Base-by-base conservation (phyloP, 2,329 filamentous ascomycete genomes). In the Claviceps sp. region DNA sequence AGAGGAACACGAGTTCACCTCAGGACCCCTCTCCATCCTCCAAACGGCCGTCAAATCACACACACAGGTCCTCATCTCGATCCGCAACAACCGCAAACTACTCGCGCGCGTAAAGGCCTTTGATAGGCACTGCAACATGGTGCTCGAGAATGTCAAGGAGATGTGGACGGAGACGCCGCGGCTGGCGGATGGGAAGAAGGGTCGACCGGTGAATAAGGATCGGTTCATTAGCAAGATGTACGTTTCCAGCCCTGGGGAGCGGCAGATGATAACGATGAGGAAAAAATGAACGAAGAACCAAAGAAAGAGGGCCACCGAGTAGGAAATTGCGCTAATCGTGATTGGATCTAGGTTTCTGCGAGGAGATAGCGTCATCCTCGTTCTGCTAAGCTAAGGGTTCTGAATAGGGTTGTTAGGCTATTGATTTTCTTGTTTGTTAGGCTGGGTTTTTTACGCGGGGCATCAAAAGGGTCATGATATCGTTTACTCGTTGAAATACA, bases 91-190 rank as follows among this genome's bases (percentile, higher is more conserved):
- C 76, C 87, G 91, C 71, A 98, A 98, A 77, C 79, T 98, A 47
- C 84, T 98, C 52, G 93, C 91, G 49, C 86, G 93, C 58, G 91
- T 98, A 65, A 98, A 98, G 77, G 93, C 93, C 6, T 98, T 98
- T 68, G 93, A 98, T 72, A 80, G 93, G 55, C 93, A 98, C 72
- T 97, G 90, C 80, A 98, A 98, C 73, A 97, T 98, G 93, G 87
- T 95, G 3, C 76, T 96, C 47, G 89, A 95, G 75, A 95, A 95
- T 61, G 89, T 94, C 45, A 72, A 72, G 77, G 93, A 98, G 74
- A 97, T 98, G 91, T 98, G 93, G 93, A 96, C 90, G 9, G 93
- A 98, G 73, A 93, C 87, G 52, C 89, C 91, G 48, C 76, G 82
- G 55, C 77, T 87, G 63, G 82, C 86, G 22, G 85, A 84, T 58